Conservation (phyloP, 108 stramenopile genomes). For the Pelagomonas calceolata region DNA sequence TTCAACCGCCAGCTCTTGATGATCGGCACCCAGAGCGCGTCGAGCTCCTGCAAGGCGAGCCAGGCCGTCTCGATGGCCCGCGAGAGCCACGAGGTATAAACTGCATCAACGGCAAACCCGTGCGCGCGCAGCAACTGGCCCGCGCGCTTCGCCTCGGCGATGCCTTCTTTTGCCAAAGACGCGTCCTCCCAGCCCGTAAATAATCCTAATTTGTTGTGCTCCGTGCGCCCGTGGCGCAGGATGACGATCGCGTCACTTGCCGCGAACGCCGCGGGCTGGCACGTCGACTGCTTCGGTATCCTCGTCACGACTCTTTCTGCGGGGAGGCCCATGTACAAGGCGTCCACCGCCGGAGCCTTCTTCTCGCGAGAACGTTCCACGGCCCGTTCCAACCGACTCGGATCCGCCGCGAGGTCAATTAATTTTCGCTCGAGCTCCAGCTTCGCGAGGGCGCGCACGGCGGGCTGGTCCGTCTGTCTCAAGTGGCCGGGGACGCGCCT, state of each 20-base stretch:
- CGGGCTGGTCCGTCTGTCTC: too few species aligned
- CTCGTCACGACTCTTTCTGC: too few species aligned
- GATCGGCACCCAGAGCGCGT: conserved; percentile 83
- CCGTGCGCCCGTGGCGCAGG: conserved; percentile 85
- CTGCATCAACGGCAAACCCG: conserved; percentile 87
- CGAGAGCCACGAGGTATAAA: conserved; percentile 87
- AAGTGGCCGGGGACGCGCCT: conserved; percentile 48
- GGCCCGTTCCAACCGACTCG: background rate
- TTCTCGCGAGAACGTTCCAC: too few species aligned
- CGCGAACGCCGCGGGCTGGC: background rate
- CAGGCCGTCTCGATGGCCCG: conserved; percentile 72
- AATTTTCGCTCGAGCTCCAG: background rate
- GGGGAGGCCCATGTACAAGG: background rate
- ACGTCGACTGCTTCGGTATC: too few species aligned
- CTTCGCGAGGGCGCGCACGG: background rate
- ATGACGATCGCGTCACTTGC: conserved; percentile 48
- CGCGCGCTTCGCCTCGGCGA: conserved; percentile 70
- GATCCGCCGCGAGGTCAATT: background rate
- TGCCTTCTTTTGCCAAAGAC: conserved; percentile 21
- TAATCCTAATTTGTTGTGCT: conserved; percentile 77
- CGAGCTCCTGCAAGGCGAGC: conserved; percentile 79
- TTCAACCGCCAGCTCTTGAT: conserved; percentile 84
- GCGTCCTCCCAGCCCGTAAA: conserved; percentile 71
- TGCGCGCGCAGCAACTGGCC: conserved; percentile 63
- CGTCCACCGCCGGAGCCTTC: background rate